Conservation (phyloP, 2,329 filamentous ascomycete species). For the Fusarium succisae region DNA sequence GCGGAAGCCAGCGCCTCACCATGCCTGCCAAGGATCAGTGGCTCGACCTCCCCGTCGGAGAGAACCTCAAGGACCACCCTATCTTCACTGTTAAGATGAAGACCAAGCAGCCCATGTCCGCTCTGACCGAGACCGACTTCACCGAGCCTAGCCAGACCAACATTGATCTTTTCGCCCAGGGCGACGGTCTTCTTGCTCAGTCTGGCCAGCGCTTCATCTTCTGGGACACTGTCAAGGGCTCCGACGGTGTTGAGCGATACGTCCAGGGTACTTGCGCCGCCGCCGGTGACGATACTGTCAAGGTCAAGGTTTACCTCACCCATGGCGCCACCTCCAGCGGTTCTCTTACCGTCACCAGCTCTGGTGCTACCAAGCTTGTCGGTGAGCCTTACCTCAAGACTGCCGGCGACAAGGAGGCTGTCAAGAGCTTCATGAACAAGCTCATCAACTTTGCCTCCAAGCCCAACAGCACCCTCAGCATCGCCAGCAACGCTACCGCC, state of each 20-base stretch:
- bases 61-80: conserved; percentile 66
- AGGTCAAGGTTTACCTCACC: conserved; percentile 60
- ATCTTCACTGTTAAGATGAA: conserved; percentile 50
- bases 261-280: conserved; percentile 58
- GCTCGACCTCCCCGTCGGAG: conserved; percentile 68
- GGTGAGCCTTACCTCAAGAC: conserved; percentile 50
- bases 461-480: conserved; percentile 65
- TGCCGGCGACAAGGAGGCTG: conserved; percentile 51
- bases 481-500: conserved; percentile 56
- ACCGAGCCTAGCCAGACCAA: conserved; percentile 42
- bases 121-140: conserved; percentile 32
- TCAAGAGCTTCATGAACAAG: conserved; percentile 60
- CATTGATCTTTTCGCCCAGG: conserved; percentile 48
- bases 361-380: conserved; percentile 54
- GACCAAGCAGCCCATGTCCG: conserved; percentile 56
- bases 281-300: conserved; percentile 53
- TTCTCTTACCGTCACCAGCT: conserved; percentile 52
- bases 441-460: conserved; percentile 72
- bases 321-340: conserved; percentile 60
- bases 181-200: conserved; percentile 54
- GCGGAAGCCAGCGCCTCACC: conserved; percentile 59
- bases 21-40: conserved; percentile 62
- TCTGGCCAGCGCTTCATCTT: conserved; percentile 58
- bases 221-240: conserved; percentile 55
- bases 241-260: conserved; percentile 51